Evolutionary conservation across 2,329 filamentous ascomycete species (phyloP).

Genomic region (Gliomastix tumulicola): DNA sequence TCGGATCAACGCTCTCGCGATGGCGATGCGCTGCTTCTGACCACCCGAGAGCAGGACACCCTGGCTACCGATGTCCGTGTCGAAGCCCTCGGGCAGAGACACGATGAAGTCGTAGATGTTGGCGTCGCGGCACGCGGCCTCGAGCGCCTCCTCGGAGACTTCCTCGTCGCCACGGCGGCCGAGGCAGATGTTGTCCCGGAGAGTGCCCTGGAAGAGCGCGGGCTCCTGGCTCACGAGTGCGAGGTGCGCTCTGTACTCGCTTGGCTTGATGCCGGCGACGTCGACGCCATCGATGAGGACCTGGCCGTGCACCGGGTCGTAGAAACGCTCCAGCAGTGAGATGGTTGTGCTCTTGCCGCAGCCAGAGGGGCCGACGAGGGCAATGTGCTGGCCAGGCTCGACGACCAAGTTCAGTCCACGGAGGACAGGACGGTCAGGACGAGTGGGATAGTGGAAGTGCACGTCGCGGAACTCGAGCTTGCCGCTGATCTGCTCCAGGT

Average conservation of each 20-base stretch:
- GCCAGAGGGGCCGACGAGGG: slow-evolving; percentile 48
- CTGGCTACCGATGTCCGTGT: slow-evolving; percentile 53
- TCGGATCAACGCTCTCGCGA: slow-evolving; percentile 70
- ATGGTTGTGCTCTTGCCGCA: slow-evolving; percentile 58
- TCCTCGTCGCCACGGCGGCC: slow-evolving; percentile 25
- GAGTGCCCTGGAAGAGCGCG: slow-evolving; percentile 69
- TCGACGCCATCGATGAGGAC: slow-evolving; percentile 35
- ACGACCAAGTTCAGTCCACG: slow-evolving; percentile 56
- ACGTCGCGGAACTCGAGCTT: slow-evolving; percentile 50
- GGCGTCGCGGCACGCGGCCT: slow-evolving; percentile 38
- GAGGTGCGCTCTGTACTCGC: slow-evolving; percentile 43
- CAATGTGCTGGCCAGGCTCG: slow-evolving; percentile 61
- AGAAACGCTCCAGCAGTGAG: slow-evolving; percentile 39
- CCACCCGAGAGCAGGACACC: slow-evolving; percentile 62
- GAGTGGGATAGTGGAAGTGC: slow-evolving; percentile 54
- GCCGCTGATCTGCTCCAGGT: slow-evolving; percentile 37
- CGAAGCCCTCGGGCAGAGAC: slow-evolving; percentile 37
- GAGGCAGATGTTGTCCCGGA: slow-evolving; percentile 73
- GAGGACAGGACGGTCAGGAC: slow-evolving; percentile 47
- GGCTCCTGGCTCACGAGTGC: slow-evolving; percentile 53
- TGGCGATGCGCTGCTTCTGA: slow-evolving; percentile 61
- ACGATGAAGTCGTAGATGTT: slow-evolving; percentile 41
- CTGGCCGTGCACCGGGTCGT: slow-evolving; percentile 38
- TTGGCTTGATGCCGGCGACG: slow-evolving; percentile 33
- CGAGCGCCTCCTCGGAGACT: slow-evolving; percentile 25